Evolutionary conservation across 306 rosid species (phyloP).

Genomic region (Sechiopsis laciniata): DNA sequence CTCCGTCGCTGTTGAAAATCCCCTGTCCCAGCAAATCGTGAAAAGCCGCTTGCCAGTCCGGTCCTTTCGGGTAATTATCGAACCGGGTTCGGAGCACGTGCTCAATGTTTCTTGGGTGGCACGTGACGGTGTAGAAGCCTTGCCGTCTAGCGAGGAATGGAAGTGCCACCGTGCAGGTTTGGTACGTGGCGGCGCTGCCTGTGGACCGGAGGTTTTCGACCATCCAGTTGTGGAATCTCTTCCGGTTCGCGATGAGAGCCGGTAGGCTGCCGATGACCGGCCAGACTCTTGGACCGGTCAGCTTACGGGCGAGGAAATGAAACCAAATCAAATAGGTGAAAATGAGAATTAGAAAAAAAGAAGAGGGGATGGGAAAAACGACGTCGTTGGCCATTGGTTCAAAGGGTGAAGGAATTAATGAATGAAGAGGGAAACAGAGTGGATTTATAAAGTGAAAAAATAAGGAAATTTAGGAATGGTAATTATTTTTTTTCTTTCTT

Average conservation of each 20-base stretch:
- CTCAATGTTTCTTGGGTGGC: constrained; percentile 74
- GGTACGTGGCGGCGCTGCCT: constrained; percentile 61
- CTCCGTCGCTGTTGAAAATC: constrained; percentile 88
- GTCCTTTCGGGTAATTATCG: constrained; percentile 87
- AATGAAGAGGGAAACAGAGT: background rate
- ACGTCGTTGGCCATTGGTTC: constrained; percentile 33
- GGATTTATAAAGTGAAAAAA: background rate
- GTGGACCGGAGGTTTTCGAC: constrained; percentile 47
- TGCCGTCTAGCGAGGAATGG: constrained; percentile 64
- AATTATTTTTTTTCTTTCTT: no score
- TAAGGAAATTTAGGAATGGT: background rate
- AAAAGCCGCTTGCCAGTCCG: constrained; percentile 75
- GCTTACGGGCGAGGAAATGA: constrained; percentile 38
- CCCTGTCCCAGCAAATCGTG: constrained; percentile 88
- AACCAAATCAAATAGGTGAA: constrained; percentile 59
- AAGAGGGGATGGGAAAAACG: constrained; percentile 11
- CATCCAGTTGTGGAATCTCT: constrained; percentile 73
- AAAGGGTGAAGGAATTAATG: background rate
- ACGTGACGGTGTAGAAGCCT: constrained; percentile 65
- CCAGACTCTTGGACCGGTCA: constrained; percentile 67
- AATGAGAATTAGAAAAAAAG: constrained; percentile 33
- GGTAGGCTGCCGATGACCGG: constrained; percentile 84
- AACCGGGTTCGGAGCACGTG: constrained; percentile 73
- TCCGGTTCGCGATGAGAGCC: constrained; percentile 43
- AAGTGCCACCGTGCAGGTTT: constrained; percentile 60